Evolutionary conservation across 169 alveolate species (phyloP).

Genomic region (Cyclospora cayetanensis): DNA sequence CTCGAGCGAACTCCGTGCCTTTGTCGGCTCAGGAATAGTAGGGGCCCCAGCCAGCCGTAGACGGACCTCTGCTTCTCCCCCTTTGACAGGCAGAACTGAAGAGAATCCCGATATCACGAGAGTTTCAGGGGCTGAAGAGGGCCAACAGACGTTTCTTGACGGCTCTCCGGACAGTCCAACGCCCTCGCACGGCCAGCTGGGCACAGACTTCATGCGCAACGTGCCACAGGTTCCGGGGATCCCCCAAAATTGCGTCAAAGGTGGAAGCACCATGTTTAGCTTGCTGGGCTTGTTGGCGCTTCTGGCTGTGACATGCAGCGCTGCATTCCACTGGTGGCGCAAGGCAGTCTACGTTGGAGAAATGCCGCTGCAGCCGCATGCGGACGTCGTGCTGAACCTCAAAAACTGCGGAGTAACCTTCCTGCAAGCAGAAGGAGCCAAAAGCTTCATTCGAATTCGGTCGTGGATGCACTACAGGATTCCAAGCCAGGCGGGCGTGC

Average conservation of each 20-base stretch:
- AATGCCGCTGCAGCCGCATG: background rate
- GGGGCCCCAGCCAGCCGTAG: background rate
- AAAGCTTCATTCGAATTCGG: slow-evolving; percentile 21
- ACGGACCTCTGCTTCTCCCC: background rate
- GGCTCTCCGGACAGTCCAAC: background rate
- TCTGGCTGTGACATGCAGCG: background rate
- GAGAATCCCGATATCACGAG: background rate
- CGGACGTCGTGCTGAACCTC: slow-evolving; percentile 16
- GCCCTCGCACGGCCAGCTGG: slow-evolving; percentile 64
- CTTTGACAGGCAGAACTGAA: background rate
- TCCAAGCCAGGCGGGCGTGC: background rate
- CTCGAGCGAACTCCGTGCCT: background rate
- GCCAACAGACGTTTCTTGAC: background rate
- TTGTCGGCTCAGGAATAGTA: background rate
- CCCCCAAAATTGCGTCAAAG: slow-evolving; percentile 11
- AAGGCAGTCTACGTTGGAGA: background rate
- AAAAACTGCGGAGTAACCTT: slow-evolving; percentile 54
- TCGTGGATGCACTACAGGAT: slow-evolving; percentile 22
- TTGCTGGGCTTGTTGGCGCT: slow-evolving; percentile 29
- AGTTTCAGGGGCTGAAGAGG: background rate
- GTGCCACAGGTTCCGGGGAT: slow-evolving; percentile 69
- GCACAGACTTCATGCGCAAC: slow-evolving; percentile 72
- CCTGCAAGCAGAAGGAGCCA: background rate
- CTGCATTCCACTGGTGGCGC: background rate
- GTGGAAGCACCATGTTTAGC: slow-evolving; percentile 18